A percentile compares a stretch with the other conserved stretches of the same genome.
These are phyloP conservation scores for Fusarium chaquense DNA, from an alignment of 2,329 filamentous ascomycete species.

Conservation along the genomic window DNA sequence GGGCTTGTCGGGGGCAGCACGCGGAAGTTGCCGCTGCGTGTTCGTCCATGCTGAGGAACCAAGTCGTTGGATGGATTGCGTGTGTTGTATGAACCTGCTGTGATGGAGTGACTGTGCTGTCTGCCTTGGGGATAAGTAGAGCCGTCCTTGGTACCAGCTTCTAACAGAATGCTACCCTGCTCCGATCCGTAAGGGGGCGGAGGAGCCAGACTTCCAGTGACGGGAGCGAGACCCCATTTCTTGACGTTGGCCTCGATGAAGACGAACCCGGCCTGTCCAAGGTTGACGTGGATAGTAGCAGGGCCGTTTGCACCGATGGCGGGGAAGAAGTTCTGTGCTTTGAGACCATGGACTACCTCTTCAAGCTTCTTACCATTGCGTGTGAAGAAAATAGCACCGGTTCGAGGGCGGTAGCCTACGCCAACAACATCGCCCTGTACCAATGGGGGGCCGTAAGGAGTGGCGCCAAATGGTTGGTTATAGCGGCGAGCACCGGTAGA, in stretches of 20 bases:
- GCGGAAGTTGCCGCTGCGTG: conserved; percentile 82
- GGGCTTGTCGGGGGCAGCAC: conserved; percentile 83
- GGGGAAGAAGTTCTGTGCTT: conserved; percentile 96
- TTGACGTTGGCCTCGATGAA: conserved; percentile 99
- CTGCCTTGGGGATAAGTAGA: conserved; percentile 60
- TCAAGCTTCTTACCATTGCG: conserved; percentile 98
- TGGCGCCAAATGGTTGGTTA: conserved; percentile 89
- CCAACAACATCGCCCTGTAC: conserved; percentile 97
- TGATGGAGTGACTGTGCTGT: conserved; percentile 61
- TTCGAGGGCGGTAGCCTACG: conserved; percentile 93
- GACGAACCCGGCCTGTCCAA: conserved; percentile 97
- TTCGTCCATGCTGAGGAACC: conserved; percentile 76
- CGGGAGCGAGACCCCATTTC: conserved; percentile 98
- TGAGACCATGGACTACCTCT: conserved; percentile 91
- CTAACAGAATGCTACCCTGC: conserved; percentile 94
- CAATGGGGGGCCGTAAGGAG: conserved; percentile 83
- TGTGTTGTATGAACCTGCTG: conserved; percentile 52
- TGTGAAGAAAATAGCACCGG: conserved; percentile 96
- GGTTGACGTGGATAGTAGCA: conserved; percentile 93
- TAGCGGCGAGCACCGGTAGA: conserved; percentile 88
- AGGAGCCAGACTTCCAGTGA: conserved; percentile 93
- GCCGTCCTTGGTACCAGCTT: conserved; percentile 78
- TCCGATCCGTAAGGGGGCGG: conserved; percentile 97
- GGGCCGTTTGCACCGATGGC: conserved; percentile 97
- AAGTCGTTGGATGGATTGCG: conserved; percentile 61